These are phyloP conservation scores for Pinus tabuliformis DNA, from an alignment of 75 land plant species.

Conservation along the genomic window DNA sequence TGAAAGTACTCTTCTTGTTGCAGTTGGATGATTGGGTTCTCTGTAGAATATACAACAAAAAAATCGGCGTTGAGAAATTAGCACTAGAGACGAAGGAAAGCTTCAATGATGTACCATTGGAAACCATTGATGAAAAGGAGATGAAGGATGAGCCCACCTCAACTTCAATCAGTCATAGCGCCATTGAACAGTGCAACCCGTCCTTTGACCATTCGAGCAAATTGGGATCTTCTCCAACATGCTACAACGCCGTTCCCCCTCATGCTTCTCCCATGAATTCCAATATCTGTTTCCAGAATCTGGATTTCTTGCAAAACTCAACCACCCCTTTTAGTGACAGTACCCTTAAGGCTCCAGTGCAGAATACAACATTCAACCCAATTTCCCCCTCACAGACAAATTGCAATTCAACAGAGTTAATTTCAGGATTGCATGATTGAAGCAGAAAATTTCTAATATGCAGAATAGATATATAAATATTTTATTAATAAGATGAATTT, in stretches of 20 bases:
- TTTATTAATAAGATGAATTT: too few species aligned
- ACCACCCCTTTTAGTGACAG: background rate
- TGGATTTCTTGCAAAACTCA: background rate
- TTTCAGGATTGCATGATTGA: background rate
- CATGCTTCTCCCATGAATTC: background rate
- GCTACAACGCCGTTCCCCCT: background rate
- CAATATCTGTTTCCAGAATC: background rate
- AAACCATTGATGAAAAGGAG: background rate
- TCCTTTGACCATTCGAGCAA: background rate
- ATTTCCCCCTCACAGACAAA: background rate
- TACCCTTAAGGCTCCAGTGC: background rate
- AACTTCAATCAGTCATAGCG: background rate
- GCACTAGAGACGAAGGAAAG: background rate
- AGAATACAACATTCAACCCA: background rate
- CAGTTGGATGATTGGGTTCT: slow-evolving; percentile 15
- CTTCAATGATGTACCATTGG: background rate
- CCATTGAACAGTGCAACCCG: background rate
- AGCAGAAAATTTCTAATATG: too few species aligned
- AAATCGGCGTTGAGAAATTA: slow-evolving; percentile 1
- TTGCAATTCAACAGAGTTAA: background rate
- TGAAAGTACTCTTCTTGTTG: background rate
- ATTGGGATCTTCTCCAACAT: background rate
- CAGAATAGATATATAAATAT: too few species aligned
- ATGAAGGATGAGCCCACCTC: background rate
- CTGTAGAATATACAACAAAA: slow-evolving; percentile 10